Evolutionary conservation across 176 grass and related monocot genomes (phyloP), one percentile per base, ranked within the genome.

Genomic region (Themeda triandra): DNA sequence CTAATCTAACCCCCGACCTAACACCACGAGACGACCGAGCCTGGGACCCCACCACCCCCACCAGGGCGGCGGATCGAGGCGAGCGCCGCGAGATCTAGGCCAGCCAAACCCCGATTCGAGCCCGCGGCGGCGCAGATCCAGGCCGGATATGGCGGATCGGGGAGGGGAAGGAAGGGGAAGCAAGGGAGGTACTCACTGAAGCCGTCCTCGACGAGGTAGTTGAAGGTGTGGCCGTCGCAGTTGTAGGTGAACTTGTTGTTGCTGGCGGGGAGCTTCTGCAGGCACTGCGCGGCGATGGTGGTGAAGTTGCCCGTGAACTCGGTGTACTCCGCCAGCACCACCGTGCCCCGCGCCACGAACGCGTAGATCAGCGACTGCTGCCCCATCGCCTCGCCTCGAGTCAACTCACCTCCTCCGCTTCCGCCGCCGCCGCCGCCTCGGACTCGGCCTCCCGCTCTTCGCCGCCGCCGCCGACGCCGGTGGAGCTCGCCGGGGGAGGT

Each of bases 281-380:
- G 92, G 76, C 94, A 97, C 88, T 97, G 94, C 13, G 92, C 89
- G 6, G 92, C 94, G 92, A 97, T 94, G 83, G 89, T 90, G 83
- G 92, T 94, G 90, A 97, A 97, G 92, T 97, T 97, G 13, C 94
- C 92, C 39, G 87, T 94, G 87, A 97, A 97, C 83, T 97, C 94
- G 35, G 94, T 97, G 87, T 90, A 97, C 86, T 97, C 94, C 28
- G 92, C 92, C 30, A 97, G 83, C 70, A 94, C 87, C 80, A 91
- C 94, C 46, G 92, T 92, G 69, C 94, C 92, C 69, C 94, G 90
- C 58, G 92, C 89, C 76, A 97, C 94, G 90, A 97, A 94, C 83
- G 92, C 87, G 86, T 97, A 97, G 92, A 97, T 97, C 83, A 97
- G 77, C 80, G 86, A 92, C 79, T 94, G 92, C 83, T 97, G 94